These are phyloP conservation scores for Cardamine occulta DNA, from an alignment of 345 rosid species.

Conservation along the genomic window DNA sequence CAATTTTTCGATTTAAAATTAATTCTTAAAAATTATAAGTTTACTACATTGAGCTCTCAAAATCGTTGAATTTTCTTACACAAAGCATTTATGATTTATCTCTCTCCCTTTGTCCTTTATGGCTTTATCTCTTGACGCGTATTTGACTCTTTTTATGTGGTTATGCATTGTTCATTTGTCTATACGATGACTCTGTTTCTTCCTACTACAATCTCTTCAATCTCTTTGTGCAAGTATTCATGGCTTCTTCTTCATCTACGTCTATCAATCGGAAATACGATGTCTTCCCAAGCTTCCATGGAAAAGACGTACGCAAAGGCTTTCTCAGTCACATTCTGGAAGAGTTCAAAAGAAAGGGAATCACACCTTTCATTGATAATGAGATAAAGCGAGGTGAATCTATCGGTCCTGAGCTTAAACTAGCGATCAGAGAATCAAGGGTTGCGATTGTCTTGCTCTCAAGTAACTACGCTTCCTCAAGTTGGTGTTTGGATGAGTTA, in stretches of 20 bases:
- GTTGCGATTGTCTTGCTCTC: conserved; percentile 4
- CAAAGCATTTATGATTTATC: too few species aligned
- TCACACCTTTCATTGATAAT: conserved; percentile 16
- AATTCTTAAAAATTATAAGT: too few species aligned
- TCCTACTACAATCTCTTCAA: too few species aligned
- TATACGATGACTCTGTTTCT: too few species aligned
- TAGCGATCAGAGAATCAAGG: conserved; percentile 14
- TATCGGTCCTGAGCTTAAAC: neutral
- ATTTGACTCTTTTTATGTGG: too few species aligned
- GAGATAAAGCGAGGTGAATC: conserved; percentile 3
- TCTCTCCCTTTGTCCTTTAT: too few species aligned
- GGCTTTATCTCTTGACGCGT: neutral
- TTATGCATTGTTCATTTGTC: neutral
- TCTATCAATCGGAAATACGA: neutral
- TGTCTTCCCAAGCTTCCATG: conserved; percentile 19
- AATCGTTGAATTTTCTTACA: too few species aligned
- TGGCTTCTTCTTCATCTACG: too few species aligned
- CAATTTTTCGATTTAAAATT: too few species aligned
- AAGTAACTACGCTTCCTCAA: conserved; percentile 9
- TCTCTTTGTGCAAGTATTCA: too few species aligned
- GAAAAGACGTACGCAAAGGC: conserved; percentile 14
- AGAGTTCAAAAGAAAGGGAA: conserved; percentile 16
- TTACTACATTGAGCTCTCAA: too few species aligned
- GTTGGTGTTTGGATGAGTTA: conserved; percentile 20
- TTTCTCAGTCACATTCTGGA: conserved; percentile 17